Conservation (phyloP, 2,329 filamentous ascomycete genomes). For the Colletotrichum truncatum region DNA sequence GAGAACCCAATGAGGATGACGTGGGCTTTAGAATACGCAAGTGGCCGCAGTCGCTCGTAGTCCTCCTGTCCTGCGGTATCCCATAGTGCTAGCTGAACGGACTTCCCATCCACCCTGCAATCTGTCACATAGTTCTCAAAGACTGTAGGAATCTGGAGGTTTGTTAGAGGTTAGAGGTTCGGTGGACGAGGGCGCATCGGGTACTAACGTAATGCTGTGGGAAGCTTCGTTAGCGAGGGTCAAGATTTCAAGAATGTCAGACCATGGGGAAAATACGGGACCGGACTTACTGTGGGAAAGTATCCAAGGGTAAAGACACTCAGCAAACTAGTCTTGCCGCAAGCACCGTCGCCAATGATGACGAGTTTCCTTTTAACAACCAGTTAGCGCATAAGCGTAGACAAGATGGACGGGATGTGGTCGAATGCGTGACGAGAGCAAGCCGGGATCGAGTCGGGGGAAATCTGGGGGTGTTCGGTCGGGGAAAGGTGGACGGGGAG, state of each 20-base stretch:
- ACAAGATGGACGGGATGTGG: neutral
- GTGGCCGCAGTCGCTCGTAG: slow-evolving; percentile 92
- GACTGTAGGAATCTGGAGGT: slow-evolving; percentile 84
- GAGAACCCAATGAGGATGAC: slow-evolving; percentile 97
- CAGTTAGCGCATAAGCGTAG: neutral
- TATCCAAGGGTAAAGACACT: slow-evolving; percentile 98
- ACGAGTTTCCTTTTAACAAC: slow-evolving; percentile 88
- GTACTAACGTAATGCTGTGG: slow-evolving; percentile 66
- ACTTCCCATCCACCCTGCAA: slow-evolving; percentile 97
- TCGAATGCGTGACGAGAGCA: neutral
- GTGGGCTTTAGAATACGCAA: slow-evolving; percentile 97
- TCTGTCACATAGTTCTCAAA: slow-evolving; percentile 99
- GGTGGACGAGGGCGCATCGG: slow-evolving; percentile 1
- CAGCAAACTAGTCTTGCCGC: slow-evolving; percentile 96
- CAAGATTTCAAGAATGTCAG: slow-evolving; percentile 25
- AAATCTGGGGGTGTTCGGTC: neutral
- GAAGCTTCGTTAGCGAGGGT: slow-evolving; percentile 32
- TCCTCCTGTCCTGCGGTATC: slow-evolving; percentile 99
- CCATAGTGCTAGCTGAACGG: slow-evolving; percentile 97
- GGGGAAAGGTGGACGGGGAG: neutral
- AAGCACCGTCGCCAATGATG: slow-evolving; percentile 96
- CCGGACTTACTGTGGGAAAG: slow-evolving; percentile 92
- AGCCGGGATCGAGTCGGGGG: neutral
- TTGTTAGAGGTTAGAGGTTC: slow-evolving; percentile 24
- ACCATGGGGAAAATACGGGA: slow-evolving; percentile 1